Evolutionary conservation across 495 filamentous ascomycete species (phyloP), one percentile per base, ranked within the genome.

Genomic region (Chlorociboria aeruginascens): DNA sequence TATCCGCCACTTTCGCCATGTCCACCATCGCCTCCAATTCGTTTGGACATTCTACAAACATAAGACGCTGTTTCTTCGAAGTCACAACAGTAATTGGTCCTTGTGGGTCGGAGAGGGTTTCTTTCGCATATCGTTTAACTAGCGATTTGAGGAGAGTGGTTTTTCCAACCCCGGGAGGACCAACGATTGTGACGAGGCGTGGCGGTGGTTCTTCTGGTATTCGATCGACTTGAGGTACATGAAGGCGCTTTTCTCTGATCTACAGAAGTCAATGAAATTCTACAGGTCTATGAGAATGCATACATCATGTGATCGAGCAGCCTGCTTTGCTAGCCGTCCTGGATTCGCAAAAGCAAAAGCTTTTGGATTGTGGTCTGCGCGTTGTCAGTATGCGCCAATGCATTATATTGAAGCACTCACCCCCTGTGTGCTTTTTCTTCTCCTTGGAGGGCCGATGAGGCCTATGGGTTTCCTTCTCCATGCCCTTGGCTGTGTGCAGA

Each of bases 21-120:
- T 98, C 92, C 50, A 98, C 86, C 85, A 93, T 94, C 46, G 81
- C 83, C 30, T 90, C 89, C 41, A 98, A 77, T 55, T 97, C 89
- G 57, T 89, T 87, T 10, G 93, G 90, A 57, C 87, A 95, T 80
- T 98, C 92, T 56, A 98, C 65, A 64, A 98, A 95, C 0, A 92
- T 97, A 39, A 98, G 76, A 16, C 92, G 79, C 58, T 92, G 81
- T 49, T 83, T 79, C 65, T 96, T 96, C 31, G 89, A 92, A 0
- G 92, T 96, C 20, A 98, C 88, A 36, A 97, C 79, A 1, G 92
- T 98, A 51, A 98, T 79, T 9, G 92, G 92, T 8, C 92, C 92
- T 57, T 82, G 81, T 3, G 92, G 90, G 14, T 88, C 77, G 51
- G 86, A 82, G 13, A 98, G 77, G 8, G 85, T 88, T 63, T 98